Evolutionary conservation across 257 asterid genomes (phyloP), one percentile per base, ranked within the genome.

Genomic region (Gentiana macrophylla): DNA sequence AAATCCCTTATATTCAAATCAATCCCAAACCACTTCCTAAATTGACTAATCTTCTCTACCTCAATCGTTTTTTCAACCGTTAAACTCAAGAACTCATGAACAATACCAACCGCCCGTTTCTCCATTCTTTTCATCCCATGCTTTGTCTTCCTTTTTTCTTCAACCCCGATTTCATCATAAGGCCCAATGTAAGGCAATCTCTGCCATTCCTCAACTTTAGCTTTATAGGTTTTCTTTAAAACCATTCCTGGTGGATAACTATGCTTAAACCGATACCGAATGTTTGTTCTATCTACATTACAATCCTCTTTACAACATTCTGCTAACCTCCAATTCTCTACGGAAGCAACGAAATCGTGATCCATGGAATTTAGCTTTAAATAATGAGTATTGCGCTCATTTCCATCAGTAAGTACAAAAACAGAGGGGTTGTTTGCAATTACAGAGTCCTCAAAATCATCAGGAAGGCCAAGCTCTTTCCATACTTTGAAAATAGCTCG

Each of bases 21-120:
- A 71, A 90, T 83, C 54, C 89, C 96, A 65, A 86, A 82, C 85
- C 89, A 86, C 68, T 79, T 77, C 71, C 94, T 79, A 58, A 90
- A 86, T 66, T 90, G 98, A 65, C 98, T 90, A 53, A 90, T 77
- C 89, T 84, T 86, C 80, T 90, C 95, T 61, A 90, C 94, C 78
- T 90, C 98, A 62, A 84, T 85, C 95, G 82, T 86, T 70, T 86
- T 84, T 79, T 90, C 98, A 73, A 86, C 91, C 2, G 94, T 90
- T 80, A 90, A 72, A 80, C 89, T 84, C 83, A 90, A 74, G 71
- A 90, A 82, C 74, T 90, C 97, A 53, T 90, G 97, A 64, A 84
- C 83, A 24, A 86, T 70, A 61, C 94, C 97, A 62, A 80, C 96
- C 0, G 94, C 96, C 53, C 96, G 70, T 71, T 90, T 90, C 79